Conservation (phyloP, 2,329 filamentous ascomycete genomes). For the Periconia digitata region DNA sequence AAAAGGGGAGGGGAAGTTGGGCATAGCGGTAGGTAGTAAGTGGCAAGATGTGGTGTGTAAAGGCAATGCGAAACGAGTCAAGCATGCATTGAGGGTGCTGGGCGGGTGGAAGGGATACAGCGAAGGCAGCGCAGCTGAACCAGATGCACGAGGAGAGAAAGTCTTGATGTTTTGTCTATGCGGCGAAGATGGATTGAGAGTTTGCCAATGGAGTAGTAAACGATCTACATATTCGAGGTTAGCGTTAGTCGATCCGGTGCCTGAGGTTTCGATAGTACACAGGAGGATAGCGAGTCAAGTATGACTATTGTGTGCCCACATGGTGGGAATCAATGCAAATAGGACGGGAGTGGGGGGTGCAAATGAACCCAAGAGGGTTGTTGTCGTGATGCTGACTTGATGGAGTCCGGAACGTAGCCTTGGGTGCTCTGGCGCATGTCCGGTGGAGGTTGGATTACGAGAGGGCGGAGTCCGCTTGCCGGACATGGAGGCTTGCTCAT, state of each 20-base stretch:
- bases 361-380: background rate
- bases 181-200: background rate
- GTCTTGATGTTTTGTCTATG: background rate
- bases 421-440: background rate
- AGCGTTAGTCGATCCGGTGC: background rate
- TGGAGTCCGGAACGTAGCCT: background rate
- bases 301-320: background rate
- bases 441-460: background rate
- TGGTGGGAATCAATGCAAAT: background rate
- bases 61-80: background rate
- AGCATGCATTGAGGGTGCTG: background rate
- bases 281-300: background rate
- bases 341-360: background rate
- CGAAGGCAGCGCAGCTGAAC: too few species aligned
- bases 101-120: background rate
- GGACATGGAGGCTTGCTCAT: background rate
- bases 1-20: background rate
- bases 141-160: background rate
- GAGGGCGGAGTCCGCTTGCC: background rate
- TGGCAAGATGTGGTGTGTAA: background rate
- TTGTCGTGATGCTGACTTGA: background rate
- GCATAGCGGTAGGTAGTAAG: background rate
- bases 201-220: background rate
- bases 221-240: background rate
- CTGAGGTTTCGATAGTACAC: background rate